These are phyloP conservation scores for Eucalyptus pumila DNA, from an alignment of 345 rosid species.

Conservation along the genomic window DNA sequence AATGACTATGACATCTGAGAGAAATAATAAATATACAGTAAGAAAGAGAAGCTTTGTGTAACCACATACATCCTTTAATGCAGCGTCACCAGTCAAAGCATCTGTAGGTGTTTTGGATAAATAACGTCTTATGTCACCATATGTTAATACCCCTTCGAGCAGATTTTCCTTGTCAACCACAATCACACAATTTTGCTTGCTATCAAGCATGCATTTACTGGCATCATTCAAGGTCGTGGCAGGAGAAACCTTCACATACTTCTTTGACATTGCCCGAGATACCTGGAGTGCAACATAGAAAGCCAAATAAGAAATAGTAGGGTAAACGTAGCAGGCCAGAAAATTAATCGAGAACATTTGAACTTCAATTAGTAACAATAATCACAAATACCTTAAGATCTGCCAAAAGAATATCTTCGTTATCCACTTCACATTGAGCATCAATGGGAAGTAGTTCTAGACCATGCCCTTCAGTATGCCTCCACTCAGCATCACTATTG, in stretches of 20 bases:
- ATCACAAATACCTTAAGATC: constrained; percentile 40
- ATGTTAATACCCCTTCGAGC: constrained; percentile 75
- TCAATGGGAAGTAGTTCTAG: constrained; percentile 50
- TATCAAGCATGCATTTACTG: constrained; percentile 49
- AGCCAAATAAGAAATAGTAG: not conserved
- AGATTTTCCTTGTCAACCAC: constrained; percentile 67
- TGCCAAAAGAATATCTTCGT: constrained; percentile 64
- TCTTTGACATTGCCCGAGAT: constrained; percentile 73
- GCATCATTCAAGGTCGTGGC: constrained; percentile 64
- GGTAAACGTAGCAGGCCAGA: not conserved
- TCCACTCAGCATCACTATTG: constrained; percentile 27
- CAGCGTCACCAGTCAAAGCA: constrained; percentile 20
- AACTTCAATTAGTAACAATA: not conserved
- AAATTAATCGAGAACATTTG: not conserved
- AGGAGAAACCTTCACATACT: constrained; percentile 45
- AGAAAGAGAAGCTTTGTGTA: not conserved
- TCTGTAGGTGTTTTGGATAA: constrained; percentile 29
- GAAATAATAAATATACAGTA: not conserved
- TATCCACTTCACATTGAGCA: constrained; percentile 34
- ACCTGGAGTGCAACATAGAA: constrained; percentile 23
- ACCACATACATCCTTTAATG: constrained; percentile 44
- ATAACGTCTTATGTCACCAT: constrained; percentile 59
- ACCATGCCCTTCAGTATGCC: constrained; percentile 31
- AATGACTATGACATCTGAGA: not conserved
- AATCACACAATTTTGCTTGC: constrained; percentile 55